Conservation (phyloP, 2,329 filamentous ascomycete species). For the Botrytis aclada region DNA sequence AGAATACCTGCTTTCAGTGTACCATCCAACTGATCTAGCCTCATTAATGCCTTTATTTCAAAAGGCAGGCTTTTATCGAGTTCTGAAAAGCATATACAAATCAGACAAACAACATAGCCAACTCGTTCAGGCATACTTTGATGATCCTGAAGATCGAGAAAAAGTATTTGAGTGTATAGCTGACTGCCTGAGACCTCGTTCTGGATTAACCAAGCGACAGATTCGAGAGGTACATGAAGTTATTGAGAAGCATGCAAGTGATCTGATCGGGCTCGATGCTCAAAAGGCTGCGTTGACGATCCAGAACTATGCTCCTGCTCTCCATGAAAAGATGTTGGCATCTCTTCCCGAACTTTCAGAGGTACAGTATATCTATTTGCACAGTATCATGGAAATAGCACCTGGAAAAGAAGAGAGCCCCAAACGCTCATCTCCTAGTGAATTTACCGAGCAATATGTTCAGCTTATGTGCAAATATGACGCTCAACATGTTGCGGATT, state of each 20-base stretch:
- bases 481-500: conserved; percentile 77
- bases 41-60: conserved; percentile 74
- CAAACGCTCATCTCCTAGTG: conserved; percentile 47
- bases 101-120: conserved; percentile 75
- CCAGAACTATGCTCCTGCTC: conserved; percentile 51
- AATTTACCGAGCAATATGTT: conserved; percentile 79
- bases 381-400: conserved; percentile 67
- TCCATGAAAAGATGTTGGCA: conserved; percentile 54
- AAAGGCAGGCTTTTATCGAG: conserved; percentile 80
- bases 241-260: conserved; percentile 54
- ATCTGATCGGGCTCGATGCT: conserved; percentile 57
- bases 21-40: conserved; percentile 80
- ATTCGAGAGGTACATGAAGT: conserved; percentile 64
- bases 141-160: conserved; percentile 74
- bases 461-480: conserved; percentile 88
- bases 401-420: conserved; percentile 39
- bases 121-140: conserved; percentile 77
- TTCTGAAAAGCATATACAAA: conserved; percentile 85
- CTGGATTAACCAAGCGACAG: conserved; percentile 66
- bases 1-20: conserved; percentile 90
- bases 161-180: conserved; percentile 76
- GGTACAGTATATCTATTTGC: conserved; percentile 62
- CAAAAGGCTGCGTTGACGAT: conserved; percentile 55
- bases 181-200: conserved; percentile 66
- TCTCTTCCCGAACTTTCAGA: conserved; percentile 52